Evolutionary conservation across 2,329 filamentous ascomycete species (phyloP), one percentile per base, ranked within the genome.

Genomic region (Arthrinium puccinioides): DNA sequence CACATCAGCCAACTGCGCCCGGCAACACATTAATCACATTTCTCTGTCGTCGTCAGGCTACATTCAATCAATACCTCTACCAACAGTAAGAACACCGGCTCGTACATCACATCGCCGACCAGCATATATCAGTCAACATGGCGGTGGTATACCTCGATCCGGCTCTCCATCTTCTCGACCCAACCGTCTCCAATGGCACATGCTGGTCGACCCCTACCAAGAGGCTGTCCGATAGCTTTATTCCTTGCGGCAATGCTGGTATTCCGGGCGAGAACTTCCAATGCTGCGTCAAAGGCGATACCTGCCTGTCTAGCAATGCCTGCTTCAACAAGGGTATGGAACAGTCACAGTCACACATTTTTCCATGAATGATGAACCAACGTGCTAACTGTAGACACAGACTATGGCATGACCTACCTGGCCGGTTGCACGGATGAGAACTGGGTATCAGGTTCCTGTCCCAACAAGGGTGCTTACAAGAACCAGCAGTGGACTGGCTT

Each of bases 181-280:
- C 18, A 5, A 34, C 24, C 9, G 34, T 44, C 5, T 49, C 48
- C 11, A 47, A 50, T 14, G 49, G 49, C 19, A 40, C 39, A 6
- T 52, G 48, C 36, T 51, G 44, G 37, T 31, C 32, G 20, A 44
- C 39, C 11, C 38, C 40, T 30, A 44, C 44, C 27, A 37, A 40
- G 25, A 31, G 38, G n/a, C 23, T 44, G 9, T 27, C 32, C 11
- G 31, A 41, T 1, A 40, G 38, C 3, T 50, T 47, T 28, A 52
- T 52, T 13, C 46, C 49, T 4, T 51, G 49, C 28, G 48, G 48
- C 6, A 50, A 50, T 18, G 43, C 27, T 1, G 46, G 37, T 21
- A 6, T 19, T 8, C 29, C 38, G 16, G 45, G 46, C 2, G 32
- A 40, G 11, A 39, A 42, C 15, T 49, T 43, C n/a, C 41, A 43